Evolutionary conservation across 176 grass and related monocot genomes (phyloP), one percentile per base, ranked within the genome.

Genomic region (Poa annua): DNA sequence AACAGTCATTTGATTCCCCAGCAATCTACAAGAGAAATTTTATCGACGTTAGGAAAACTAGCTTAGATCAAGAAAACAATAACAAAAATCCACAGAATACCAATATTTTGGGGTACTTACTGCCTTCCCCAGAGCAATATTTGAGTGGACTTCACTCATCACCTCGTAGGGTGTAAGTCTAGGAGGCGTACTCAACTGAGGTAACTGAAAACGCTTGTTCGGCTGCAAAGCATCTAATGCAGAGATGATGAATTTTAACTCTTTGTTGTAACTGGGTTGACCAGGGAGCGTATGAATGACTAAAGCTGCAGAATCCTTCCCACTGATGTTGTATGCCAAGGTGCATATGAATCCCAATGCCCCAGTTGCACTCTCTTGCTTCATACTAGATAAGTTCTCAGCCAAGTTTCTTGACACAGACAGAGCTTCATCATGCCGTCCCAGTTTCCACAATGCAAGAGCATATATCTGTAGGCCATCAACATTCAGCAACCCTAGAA

Each of bases 401-500:
- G 89, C 80, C 75, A 98, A 88, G 39, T 83, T 85, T 87, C 83
- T 91, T 59, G 91, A 92, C 78, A 93, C 61, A 50, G 83, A 78
- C 36, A 98, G 89, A 83, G 92, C 90, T 83, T 83, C 81, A 17
- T 98, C 84, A 36, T 44, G 76, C 19, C 42, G 90, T 60, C 92
- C 92, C 83, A 78, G 77, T 91, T 93, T 98, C 88, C 90, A 98
- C 85, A 98, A 88, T 89, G 92, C 82, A 91, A 98, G 19, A 88
- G 92, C 92, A 78, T 98, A 93, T 87, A 95, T 83, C 87, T 95
- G 96, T 63, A 98, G 86, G 71, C 93, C 92, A n/a, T 95, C 88
- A 35, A 42, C 5, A 25, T 70, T 92, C 72, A 95, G 78, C 52
- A 91, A 69, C 64, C 96, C 96, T 98, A 85, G 15, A 76, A 88